Conservation (phyloP, 2,329 filamentous ascomycete species). For the Ophiostoma sp. region DNA sequence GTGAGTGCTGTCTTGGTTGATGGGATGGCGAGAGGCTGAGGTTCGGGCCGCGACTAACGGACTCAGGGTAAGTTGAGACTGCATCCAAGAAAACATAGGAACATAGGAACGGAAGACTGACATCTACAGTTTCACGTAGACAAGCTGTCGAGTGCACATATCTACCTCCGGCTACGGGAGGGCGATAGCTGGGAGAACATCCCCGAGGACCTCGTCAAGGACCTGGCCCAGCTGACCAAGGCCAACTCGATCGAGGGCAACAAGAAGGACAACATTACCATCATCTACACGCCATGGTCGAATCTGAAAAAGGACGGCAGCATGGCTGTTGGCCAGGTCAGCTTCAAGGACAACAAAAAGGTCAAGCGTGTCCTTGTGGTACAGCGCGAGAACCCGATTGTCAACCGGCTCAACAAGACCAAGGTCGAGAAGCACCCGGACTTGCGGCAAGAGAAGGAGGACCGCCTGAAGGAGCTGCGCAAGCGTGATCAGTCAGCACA, state of each 20-base stretch:
- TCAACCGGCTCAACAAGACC: slow-evolving; percentile 98
- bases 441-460: slow-evolving; percentile 74
- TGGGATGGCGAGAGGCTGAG: slow-evolving; percentile 25
- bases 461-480: slow-evolving; percentile 64
- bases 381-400: slow-evolving; percentile 77
- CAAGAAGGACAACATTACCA: slow-evolving; percentile 94
- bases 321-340: slow-evolving; percentile 93
- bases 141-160: slow-evolving; percentile 93
- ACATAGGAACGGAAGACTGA: neutral
- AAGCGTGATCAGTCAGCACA: slow-evolving; percentile 62
- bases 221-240: slow-evolving; percentile 96
- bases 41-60: neutral
- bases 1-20: slow-evolving; percentile 44
- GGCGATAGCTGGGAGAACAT: slow-evolving; percentile 81
- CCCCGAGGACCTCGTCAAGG: slow-evolving; percentile 65
- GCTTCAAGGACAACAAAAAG: slow-evolving; percentile 82
- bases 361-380: slow-evolving; percentile 78
- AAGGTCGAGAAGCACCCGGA: slow-evolving; percentile 84
- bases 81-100: neutral
- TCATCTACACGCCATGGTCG: slow-evolving; percentile 95
- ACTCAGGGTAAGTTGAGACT: neutral
- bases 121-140: slow-evolving; percentile 79
- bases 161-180: slow-evolving; percentile 81
- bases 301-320: slow-evolving; percentile 93
- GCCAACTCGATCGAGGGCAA: slow-evolving; percentile 99